Base-by-base conservation (phyloP, 305 asterid genomes). In the Fraxinus ornus region DNA sequence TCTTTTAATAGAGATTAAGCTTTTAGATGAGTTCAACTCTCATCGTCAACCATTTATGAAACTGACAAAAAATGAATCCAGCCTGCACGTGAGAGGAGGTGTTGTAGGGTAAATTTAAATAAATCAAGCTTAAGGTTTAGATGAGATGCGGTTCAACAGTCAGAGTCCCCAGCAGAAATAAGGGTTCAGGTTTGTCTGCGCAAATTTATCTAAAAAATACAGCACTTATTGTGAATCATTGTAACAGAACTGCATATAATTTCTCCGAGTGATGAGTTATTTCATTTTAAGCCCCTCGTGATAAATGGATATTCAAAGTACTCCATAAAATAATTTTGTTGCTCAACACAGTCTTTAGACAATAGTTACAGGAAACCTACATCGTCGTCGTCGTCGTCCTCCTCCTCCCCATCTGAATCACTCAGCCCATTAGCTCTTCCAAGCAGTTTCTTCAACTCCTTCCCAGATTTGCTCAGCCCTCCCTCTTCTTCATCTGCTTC, bases 381-480 rank as follows among this genome's bases (percentile, higher is more conserved):
- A 30, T 91, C 99, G 81, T 95, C 98, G 1, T 95, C 98, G 0
- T 95, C 98, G 1, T 93, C 97, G 0, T 93, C 97, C 0, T 92
- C 98, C n/a, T 94, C 98, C 36, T 95, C 99, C 6, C 89, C 91
- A 75, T 95, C 98, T 36, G 98, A 93, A 21, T 95, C 99, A 89
- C 93, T 82, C 80, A 95, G 79, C 66, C 99, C 99, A 86, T 92
- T 92, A 84, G 98, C 82, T 87, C 89, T 88, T 81, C 98, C 97
- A 39, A 95, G 98, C 82, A 95, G 87, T 88, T 94, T 95, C 88
- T 95, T 91, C 93, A 95, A 87, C 92, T 95, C 99, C 86, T 95
- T 95, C 4, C 99, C 99, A 62, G 99, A 95, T 90, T 93, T 94
- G 91, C 98, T 95, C 84, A 95, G 83, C 64, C 95, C 94, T 75